A percentile compares a stretch with the other conserved stretches of the same genome.
Conservation (phyloP, 116 monocot species). For the Phalaenopsis hybrid region DNA sequence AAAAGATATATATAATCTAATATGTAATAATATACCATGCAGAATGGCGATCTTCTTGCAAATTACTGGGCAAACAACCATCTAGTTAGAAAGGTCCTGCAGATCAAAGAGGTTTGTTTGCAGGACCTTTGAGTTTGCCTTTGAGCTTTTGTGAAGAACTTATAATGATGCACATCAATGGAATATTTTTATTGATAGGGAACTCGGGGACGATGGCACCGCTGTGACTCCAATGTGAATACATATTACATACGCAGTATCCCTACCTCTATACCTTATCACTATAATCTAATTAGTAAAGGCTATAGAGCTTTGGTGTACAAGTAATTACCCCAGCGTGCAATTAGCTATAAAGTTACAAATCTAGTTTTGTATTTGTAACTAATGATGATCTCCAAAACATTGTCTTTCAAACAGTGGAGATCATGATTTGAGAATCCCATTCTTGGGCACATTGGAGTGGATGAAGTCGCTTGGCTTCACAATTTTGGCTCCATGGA, state of each 20-base stretch:
- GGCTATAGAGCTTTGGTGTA: slow-evolving; percentile 48
- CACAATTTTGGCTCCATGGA: slow-evolving; percentile 24
- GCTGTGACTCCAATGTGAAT: slow-evolving; percentile 1
- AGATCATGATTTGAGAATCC: slow-evolving; percentile 32
- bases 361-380: neutral
- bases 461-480: slow-evolving; percentile 44
- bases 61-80: slow-evolving; percentile 10
- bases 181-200: neutral
- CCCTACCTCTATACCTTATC: slow-evolving; percentile 19
- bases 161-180: neutral
- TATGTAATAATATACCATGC: neutral
- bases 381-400: neutral
- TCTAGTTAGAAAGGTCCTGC: slow-evolving; percentile 1
- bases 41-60: slow-evolving; percentile 3
- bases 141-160: neutral
- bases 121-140: too few relatives aligned
- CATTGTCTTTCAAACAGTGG: slow-evolving; percentile 17
- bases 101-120: neutral
- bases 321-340: slow-evolving; percentile 25
- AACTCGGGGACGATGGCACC: neutral
- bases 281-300: slow-evolving; percentile 21
- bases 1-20: neutral
- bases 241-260: slow-evolving; percentile 9
- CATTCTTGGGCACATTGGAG: slow-evolving; percentile 25
- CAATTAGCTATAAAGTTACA: neutral